phyloP scores from a whole-genome alignment of 192 early-diverging fungal genomes.

The Coemansia sp. region DNA sequence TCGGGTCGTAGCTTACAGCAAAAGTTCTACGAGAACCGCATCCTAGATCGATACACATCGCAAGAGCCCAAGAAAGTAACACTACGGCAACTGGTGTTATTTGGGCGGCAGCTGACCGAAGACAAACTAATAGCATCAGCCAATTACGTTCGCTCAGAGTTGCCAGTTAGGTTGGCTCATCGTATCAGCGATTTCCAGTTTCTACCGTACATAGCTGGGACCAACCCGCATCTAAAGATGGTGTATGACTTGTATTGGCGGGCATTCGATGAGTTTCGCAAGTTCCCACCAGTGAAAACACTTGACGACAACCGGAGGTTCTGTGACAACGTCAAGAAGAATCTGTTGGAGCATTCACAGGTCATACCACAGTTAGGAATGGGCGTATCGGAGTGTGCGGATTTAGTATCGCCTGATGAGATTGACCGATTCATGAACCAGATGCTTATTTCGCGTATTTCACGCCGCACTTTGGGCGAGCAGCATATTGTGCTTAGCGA shows the following conservation, averaged over 20 bases:
- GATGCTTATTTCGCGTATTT: constrained; percentile 87
- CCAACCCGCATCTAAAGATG: constrained; percentile 83
- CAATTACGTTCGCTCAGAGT: constrained; percentile 88
- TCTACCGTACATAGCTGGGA: constrained; percentile 90
- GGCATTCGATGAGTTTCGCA: constrained; percentile 83
- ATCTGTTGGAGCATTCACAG: constrained; percentile 78
- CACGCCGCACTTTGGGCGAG: constrained; percentile 85
- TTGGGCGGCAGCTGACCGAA: constrained; percentile 82
- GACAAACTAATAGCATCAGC: constrained; percentile 82
- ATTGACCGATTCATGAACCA: constrained; percentile 87
- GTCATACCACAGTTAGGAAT: constrained; percentile 87
- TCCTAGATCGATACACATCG: constrained; percentile 81
- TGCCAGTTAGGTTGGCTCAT: constrained; percentile 87
- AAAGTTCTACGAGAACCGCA: constrained; percentile 90
- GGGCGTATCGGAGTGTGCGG: constrained; percentile 79
- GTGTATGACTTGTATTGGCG: constrained; percentile 92
- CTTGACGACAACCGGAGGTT: constrained; percentile 80
- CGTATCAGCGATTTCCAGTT: constrained; percentile 91
- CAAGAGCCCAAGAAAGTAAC: constrained; percentile 80
- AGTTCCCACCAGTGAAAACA: constrained; percentile 69
- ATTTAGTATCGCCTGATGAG: constrained; percentile 63
- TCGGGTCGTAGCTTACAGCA: constrained; percentile 52
- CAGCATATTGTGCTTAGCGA: constrained; percentile 86
- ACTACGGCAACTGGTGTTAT: constrained; percentile 86
- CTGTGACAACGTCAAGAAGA: constrained; percentile 69